Base-by-base conservation (phyloP, 2,329 filamentous ascomycete genomes). In the Xylaria sp. region DNA sequence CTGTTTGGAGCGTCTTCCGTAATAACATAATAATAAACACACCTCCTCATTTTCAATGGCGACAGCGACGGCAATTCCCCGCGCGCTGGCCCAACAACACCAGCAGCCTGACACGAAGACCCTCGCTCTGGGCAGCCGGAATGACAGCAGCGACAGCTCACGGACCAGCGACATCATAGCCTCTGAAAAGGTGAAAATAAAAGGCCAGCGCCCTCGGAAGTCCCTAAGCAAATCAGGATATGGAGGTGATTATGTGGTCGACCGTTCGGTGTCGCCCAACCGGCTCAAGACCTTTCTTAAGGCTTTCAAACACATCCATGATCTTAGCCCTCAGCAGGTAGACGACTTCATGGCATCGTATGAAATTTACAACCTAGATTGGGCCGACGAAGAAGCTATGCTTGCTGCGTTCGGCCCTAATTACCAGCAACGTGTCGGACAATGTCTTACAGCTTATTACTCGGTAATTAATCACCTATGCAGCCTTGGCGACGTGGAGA, bases 291-390 rank as follows among this genome's bases (percentile, higher is more conserved):
- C 82, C 1, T 85, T 87, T 68, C 79, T 83, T 76, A 79, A 78
- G 60, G 81, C 85, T 4, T 86, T 86, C 79, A 83, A 82, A 69
- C 84, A 85, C 73, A 80, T 87, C 50, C 79, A 79, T 68, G 80
- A 84, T 71, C 78, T 87, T 60, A 84, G 80, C 0, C 82, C 83
- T 8, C 82, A 85, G 74, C 78, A 87, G 69, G 84, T 87, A 2
- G 83, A 86, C 63, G 84, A 86, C 69, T 87, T 85, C 75, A 87
- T 87, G 85, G 83, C 83, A 2, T 87, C 85, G 5, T 87, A 87
- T 69, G 81, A 85, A 73, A 87, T 87, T 72, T 87, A 87, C 78
- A 86, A 85, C 72, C 80, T 86, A 1, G 85, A 87, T 77, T 87
- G 85, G 85, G 83, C 81, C 18, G 78, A 87, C 69, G 82, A 86